Percentiles rank a stretch among this genome's conserved stretches.
phyloP scores from a whole-genome alignment of 345 rosid species.

The Boechera retrofracta region DNA sequence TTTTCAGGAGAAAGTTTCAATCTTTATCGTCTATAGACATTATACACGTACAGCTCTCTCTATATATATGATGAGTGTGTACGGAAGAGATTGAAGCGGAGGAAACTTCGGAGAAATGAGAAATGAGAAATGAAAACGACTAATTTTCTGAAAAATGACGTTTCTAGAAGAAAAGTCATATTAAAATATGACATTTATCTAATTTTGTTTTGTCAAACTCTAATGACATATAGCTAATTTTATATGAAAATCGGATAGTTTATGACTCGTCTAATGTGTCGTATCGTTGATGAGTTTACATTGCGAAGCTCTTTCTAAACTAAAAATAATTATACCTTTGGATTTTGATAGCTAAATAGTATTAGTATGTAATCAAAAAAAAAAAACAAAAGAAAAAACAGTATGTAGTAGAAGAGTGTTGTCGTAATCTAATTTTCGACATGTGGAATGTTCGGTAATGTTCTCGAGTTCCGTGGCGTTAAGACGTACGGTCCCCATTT shows the following conservation, averaged over 20 bases:
- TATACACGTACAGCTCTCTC: background rate
- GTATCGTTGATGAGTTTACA: no score
- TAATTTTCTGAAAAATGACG: background rate
- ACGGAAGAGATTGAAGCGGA: constrained; percentile 3
- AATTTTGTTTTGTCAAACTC: background rate
- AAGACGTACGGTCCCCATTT: background rate
- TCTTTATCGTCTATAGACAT: constrained; percentile 18
- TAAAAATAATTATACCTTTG: no score
- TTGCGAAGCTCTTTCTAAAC: no score
- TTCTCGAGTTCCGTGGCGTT: constrained; percentile 6
- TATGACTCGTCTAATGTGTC: background rate
- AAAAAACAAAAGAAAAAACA: no score
- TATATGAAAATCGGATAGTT: background rate
- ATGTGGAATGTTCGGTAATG: constrained; percentile 28
- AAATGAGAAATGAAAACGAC: constrained; percentile 20
- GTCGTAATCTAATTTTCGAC: background rate
- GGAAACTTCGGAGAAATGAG: constrained; percentile 40
- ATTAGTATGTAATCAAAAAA: no score
- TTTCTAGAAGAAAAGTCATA: constrained; percentile 34
- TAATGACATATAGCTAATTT: background rate
- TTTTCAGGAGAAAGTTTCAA: constrained; percentile 24
- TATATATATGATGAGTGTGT: background rate
- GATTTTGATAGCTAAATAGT: no score
- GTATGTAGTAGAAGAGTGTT: background rate
- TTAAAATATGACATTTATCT: constrained; percentile 24